Conservation (phyloP, 208 protist genomes). For the Leishmania martiniquensis region DNA sequence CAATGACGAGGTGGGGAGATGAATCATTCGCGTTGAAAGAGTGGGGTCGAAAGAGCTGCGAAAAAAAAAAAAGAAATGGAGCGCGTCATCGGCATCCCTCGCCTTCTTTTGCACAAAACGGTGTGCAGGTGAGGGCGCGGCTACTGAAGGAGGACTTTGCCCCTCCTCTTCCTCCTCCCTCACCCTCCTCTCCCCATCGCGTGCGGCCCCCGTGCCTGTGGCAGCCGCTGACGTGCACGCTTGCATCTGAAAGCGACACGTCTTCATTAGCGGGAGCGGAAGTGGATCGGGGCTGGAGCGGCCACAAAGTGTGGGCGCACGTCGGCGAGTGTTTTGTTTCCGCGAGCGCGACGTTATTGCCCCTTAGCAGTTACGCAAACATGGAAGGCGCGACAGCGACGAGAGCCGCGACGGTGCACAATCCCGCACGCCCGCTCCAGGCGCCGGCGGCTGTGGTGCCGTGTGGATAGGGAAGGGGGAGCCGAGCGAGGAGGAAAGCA, state of each 20-base stretch:
- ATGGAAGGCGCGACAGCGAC: constrained; percentile 16
- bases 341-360: neutral
- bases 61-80: neutral
- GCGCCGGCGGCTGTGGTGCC: neutral
- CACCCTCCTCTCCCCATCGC: neutral
- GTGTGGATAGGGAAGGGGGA: neutral
- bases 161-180: neutral
- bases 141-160: neutral
- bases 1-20: too few species aligned
- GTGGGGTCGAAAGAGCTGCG: too few species aligned
- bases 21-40: neutral
- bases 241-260: neutral
- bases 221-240: too few species aligned
- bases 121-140: neutral
- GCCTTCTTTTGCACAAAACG: neutral
- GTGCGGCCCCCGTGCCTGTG: neutral
- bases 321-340: neutral
- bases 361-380: neutral
- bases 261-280: neutral
- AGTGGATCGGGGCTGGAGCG: neutral
- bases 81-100: neutral
- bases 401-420: neutral
- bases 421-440: neutral
- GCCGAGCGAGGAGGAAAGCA: neutral
- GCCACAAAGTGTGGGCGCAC: neutral